phyloP scores from a whole-genome alignment of 345 rosid species.

The Erucastrum elatum region DNA sequence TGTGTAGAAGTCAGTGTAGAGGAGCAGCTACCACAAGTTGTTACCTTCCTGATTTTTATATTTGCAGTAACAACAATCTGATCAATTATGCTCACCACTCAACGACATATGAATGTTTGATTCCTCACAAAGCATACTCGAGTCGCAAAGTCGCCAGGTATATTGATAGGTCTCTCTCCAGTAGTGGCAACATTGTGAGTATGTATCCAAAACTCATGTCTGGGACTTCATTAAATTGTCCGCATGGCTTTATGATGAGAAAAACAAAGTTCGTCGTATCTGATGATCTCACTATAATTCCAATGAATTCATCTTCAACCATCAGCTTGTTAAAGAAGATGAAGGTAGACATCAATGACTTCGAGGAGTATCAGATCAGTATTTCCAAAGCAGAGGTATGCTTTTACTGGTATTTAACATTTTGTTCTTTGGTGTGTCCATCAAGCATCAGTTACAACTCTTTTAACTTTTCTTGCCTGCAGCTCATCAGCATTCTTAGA shows the following conservation, averaged over 20 bases:
- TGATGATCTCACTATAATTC: not conserved
- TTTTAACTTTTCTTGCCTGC: not conserved
- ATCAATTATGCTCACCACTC: not conserved
- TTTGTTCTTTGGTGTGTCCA: not conserved
- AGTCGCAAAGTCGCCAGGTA: not conserved
- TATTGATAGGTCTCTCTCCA: not conserved
- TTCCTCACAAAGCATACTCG: not conserved
- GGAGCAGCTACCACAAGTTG: not conserved
- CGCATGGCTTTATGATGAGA: slow-evolving; percentile 5
- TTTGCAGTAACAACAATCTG: not conserved
- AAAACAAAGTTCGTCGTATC: slow-evolving; percentile 6
- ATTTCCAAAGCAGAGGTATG: slow-evolving; percentile 14
- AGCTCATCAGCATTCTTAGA: slow-evolving; percentile 9
- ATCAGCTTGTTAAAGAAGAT: slow-evolving; percentile 5
- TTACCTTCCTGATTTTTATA: not conserved
- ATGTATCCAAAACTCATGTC: not conserved
- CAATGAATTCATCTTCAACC: not conserved
- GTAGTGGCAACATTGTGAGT: not conserved
- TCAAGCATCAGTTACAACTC: not conserved
- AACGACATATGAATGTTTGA: not conserved
- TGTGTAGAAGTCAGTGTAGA: slow-evolving; percentile 10
- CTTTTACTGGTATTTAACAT: not conserved
- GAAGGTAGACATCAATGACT: slow-evolving; percentile 5
- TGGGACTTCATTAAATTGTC: not conserved
- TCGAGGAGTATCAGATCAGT: not conserved